These are phyloP conservation scores for Colletotrichum costaricense DNA, from an alignment of 2,329 filamentous ascomycete genomes.

Conservation along the genomic window DNA sequence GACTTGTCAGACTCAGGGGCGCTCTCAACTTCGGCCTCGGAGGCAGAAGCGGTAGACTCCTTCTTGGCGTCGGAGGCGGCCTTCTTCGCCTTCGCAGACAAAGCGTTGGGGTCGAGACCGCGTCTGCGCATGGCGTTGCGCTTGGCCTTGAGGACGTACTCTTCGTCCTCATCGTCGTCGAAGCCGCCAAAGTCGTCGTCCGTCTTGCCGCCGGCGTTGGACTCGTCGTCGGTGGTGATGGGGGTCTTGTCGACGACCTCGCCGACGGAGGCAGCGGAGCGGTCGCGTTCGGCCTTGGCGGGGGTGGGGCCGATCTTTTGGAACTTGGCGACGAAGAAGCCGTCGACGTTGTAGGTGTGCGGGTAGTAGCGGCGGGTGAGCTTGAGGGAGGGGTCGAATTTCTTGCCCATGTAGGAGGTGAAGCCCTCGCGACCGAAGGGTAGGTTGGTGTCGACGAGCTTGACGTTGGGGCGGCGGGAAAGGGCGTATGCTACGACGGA, in stretches of 20 bases:
- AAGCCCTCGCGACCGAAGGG: constrained; percentile 94
- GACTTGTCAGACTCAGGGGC: constrained; percentile 28
- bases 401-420: constrained; percentile 89
- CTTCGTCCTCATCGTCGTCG: constrained; percentile 78
- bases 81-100: constrained; percentile 46
- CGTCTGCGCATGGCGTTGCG: constrained; percentile 79
- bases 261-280: constrained; percentile 45
- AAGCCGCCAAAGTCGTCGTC: constrained; percentile 75
- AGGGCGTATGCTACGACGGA: constrained; percentile 94
- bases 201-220: constrained; percentile 45
- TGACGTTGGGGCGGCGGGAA: constrained; percentile 90
- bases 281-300: constrained; percentile 52
- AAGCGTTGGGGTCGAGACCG: constrained; percentile 77
- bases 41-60: constrained; percentile 9
- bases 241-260: constrained; percentile 76
- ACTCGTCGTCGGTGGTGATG: constrained; percentile 61
- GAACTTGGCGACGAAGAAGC: constrained; percentile 98
- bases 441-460: constrained; percentile 90
- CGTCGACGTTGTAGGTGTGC: constrained; percentile 94
- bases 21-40: constrained; percentile 20
- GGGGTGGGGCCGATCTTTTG: constrained; percentile 89
- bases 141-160: constrained; percentile 79
- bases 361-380: constrained; percentile 89
- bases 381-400: constrained; percentile 86
- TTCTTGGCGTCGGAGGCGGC: constrained; percentile 19